Evolutionary conservation across 768 basidiomycete species (phyloP).

Genomic region (Tylopilus sp.): DNA sequence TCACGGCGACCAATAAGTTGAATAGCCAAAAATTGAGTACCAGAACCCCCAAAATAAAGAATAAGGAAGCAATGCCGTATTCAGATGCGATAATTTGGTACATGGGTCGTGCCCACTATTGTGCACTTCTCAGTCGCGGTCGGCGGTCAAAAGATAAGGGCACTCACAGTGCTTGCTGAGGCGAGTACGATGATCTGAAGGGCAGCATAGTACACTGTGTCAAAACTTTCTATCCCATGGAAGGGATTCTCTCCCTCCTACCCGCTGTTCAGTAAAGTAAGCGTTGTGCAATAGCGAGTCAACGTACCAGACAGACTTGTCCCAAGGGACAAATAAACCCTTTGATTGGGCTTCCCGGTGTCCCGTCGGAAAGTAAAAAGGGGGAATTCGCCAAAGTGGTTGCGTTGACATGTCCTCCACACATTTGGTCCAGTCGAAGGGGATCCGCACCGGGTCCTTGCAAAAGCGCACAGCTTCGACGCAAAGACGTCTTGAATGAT

Average conservation of each 20-base stretch:
- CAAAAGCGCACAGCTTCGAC: too few relatives aligned
- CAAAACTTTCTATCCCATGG: constrained; percentile 71
- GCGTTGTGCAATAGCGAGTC: background rate
- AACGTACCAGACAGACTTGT: constrained; percentile 72
- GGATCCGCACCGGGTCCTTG: too few relatives aligned
- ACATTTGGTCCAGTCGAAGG: too few relatives aligned
- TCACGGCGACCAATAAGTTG: constrained; percentile 91
- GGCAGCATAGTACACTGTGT: constrained; percentile 79
- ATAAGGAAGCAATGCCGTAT: constrained; percentile 79
- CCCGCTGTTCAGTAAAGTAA: background rate
- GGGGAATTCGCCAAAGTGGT: too few relatives aligned
- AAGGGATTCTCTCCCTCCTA: constrained; percentile 68
- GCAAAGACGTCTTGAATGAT: too few relatives aligned
- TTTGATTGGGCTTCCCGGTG: constrained; percentile 44
- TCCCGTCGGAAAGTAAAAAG: too few relatives aligned
- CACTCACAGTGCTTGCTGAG: constrained; percentile 67
- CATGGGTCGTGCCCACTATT: constrained; percentile 78
- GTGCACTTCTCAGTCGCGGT: constrained; percentile 2
- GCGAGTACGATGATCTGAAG: constrained; percentile 85
- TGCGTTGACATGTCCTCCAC: too few relatives aligned
- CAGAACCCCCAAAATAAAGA: constrained; percentile 80
- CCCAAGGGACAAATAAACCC: constrained; percentile 89
- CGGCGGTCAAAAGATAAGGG: background rate
- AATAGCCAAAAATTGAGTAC: constrained; percentile 95
- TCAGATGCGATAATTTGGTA: constrained; percentile 87